These are phyloP conservation scores for Talaromyces sp. DNA, from an alignment of 2,329 filamentous ascomycete species.

Conservation along the genomic window DNA sequence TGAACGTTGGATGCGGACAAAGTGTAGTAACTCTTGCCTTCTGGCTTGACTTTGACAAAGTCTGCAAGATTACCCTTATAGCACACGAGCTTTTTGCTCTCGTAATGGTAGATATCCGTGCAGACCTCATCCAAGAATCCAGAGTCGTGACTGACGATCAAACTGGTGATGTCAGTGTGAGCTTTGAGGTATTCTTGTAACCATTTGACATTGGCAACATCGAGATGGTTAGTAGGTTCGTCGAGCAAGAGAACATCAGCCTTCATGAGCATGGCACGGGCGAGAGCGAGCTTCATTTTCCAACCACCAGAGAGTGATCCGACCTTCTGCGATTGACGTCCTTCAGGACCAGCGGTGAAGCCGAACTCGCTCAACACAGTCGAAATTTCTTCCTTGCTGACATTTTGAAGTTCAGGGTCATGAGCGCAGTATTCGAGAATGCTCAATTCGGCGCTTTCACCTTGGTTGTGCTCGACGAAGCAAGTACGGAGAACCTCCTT, in stretches of 20 bases:
- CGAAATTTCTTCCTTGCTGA: slow-evolving; percentile 76
- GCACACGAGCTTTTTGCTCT: slow-evolving; percentile 81
- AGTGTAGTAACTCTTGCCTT: slow-evolving; percentile 98
- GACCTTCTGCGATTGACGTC: slow-evolving; percentile 82
- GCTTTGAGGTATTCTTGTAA: slow-evolving; percentile 89
- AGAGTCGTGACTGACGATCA: slow-evolving; percentile 99
- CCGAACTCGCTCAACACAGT: slow-evolving; percentile 86
- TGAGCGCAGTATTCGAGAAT: slow-evolving; percentile 91
- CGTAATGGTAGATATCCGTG: slow-evolving; percentile 99
- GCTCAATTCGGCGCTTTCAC: slow-evolving; percentile 92
- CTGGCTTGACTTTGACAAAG: slow-evolving; percentile 86
- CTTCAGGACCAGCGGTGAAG: slow-evolving; percentile 85
- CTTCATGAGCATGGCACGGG: slow-evolving; percentile 91
- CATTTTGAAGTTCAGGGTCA: slow-evolving; percentile 77
- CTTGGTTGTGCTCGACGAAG: slow-evolving; percentile 99
- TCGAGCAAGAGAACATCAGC: slow-evolving; percentile 96
- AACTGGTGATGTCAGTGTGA: slow-evolving; percentile 93
- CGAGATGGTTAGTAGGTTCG: slow-evolving; percentile 98
- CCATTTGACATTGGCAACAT: slow-evolving; percentile 95
- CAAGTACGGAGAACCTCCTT: slow-evolving; percentile 91
- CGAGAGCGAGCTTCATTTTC: slow-evolving; percentile 99
- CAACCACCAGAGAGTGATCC: slow-evolving; percentile 95
- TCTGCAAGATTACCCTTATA: slow-evolving; percentile 52
- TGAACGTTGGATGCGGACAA: slow-evolving; percentile 81
- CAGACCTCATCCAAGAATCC: slow-evolving; percentile 95